These are phyloP conservation scores for Sequoiadendron giganteum DNA, from an alignment of 75 land plant genomes.

Conservation along the genomic window DNA sequence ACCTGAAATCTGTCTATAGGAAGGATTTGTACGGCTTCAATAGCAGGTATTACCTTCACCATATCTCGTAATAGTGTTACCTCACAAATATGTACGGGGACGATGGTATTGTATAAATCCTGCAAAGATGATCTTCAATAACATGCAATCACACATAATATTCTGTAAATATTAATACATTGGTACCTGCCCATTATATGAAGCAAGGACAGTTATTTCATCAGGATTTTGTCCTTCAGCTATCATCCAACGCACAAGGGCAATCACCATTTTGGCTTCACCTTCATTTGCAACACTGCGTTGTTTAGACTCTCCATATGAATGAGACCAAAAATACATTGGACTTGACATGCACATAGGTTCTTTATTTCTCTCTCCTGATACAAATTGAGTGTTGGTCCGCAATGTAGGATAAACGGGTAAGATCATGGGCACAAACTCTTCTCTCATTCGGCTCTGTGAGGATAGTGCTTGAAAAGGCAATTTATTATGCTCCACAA, in stretches of 20 bases:
- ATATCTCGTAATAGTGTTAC: neutral
- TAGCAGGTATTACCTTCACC: constrained; percentile 3
- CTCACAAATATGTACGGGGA: neutral
- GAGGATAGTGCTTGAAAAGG: constrained; percentile 15
- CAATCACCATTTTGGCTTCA: constrained; percentile 34
- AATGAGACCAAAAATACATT: constrained; percentile 30
- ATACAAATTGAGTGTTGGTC: constrained; percentile 16
- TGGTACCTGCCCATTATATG: constrained; percentile 30
- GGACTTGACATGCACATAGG: constrained; percentile 18
- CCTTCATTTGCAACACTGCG: constrained; percentile 24
- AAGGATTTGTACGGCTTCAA: neutral
- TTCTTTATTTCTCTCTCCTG: constrained; percentile 24
- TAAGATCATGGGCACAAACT: constrained; percentile 20
- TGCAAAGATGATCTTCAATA: neutral
- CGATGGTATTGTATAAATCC: neutral
- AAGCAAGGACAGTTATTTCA: constrained; percentile 22
- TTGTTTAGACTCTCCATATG: constrained; percentile 10
- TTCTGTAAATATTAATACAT: neutral
- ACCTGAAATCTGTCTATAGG: constrained; percentile 13
- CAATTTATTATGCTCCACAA: constrained; percentile 29
- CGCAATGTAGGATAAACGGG: constrained; percentile 22
- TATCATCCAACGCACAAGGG: constrained; percentile 21
- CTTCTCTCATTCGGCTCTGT: constrained; percentile 29
- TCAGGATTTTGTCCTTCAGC: constrained; percentile 20
- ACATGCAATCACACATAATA: neutral